These are phyloP conservation scores for Limtongia smithiae DNA, from an alignment of 805 yeast genomes.

Conservation along the genomic window DNA sequence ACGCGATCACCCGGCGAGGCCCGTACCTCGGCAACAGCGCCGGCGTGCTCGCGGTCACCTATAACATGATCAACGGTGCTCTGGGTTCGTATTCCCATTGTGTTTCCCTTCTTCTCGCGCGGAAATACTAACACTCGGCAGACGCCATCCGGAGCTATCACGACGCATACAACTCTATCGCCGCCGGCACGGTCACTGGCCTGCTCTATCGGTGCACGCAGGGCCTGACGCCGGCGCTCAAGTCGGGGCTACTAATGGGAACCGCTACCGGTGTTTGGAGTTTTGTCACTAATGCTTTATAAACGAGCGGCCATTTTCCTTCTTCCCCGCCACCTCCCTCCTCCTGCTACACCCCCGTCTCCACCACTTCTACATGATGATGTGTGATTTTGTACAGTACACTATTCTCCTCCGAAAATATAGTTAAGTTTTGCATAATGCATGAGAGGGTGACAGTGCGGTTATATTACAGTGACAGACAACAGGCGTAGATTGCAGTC, in stretches of 20 bases:
- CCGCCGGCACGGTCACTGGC: conserved; percentile 89
- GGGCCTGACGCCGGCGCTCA: conserved; percentile 84
- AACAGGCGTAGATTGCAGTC: too few relatives aligned
- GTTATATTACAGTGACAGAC: too few relatives aligned
- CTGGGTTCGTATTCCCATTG: conserved; percentile 12
- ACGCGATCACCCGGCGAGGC: conserved; percentile 91
- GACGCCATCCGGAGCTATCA: conserved; percentile 70
- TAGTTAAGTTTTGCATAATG: too few relatives aligned
- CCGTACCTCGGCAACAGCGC: conserved; percentile 94
- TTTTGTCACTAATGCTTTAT: conserved; percentile 9
- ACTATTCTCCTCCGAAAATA: not conserved
- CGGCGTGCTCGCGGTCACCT: conserved; percentile 86
- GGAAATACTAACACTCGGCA: too few relatives aligned
- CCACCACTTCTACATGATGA: too few relatives aligned
- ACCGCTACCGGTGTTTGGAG: conserved; percentile 25
- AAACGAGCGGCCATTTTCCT: too few relatives aligned
- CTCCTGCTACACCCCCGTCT: too few relatives aligned
- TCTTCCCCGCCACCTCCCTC: too few relatives aligned
- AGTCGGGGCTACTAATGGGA: conserved; percentile 56
- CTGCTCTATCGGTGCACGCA: conserved; percentile 82
- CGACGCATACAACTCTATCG: conserved; percentile 77
- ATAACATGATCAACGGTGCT: conserved; percentile 77
- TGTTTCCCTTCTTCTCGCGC: not conserved
- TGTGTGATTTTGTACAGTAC: too few relatives aligned
- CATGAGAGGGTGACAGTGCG: too few relatives aligned